Evolutionary conservation across 2,329 filamentous ascomycete genomes (phyloP).

Genomic region (Sphaerulina musiva): DNA sequence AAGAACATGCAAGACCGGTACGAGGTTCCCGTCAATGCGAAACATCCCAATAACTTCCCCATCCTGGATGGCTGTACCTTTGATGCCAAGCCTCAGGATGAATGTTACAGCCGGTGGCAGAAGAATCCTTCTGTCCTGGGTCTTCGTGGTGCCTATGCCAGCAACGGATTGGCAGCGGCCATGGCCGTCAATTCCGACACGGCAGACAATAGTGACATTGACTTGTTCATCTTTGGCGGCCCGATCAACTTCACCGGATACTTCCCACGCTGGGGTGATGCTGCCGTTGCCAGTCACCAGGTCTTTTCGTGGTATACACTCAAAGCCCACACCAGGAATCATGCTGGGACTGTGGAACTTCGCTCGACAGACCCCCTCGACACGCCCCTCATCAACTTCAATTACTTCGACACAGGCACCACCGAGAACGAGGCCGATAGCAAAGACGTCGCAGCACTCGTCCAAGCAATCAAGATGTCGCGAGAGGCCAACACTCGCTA

Average conservation of each 20-base stretch:
- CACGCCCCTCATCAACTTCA: conserved; percentile 56
- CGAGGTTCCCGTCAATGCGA: conserved; percentile 47
- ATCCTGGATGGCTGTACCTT: conserved; percentile 38
- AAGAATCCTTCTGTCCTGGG: conserved; percentile 33
- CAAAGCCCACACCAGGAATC: conserved; percentile 60
- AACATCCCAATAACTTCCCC: conserved; percentile 34
- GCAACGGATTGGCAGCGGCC: conserved; percentile 51
- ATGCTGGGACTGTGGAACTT: conserved; percentile 55
- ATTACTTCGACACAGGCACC: conserved; percentile 51
- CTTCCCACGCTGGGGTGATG: conserved; percentile 48
- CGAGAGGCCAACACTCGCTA: conserved; percentile 22
- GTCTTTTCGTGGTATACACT: conserved; percentile 49
- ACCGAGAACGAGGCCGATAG: conserved; percentile 30
- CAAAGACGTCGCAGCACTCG: conserved; percentile 49
- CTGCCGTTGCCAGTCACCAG: conserved; percentile 40
- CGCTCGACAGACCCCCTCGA: conserved; percentile 57
- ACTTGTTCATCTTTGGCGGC: conserved; percentile 51
- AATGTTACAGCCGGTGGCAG: conserved; percentile 41
- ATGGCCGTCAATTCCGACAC: conserved; percentile 37
- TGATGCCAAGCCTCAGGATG: conserved; percentile 29
- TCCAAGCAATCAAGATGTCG: conserved; percentile 36
- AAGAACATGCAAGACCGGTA: conserved; percentile 58
- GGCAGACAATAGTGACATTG: conserved; percentile 41
- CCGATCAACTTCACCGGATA: conserved; percentile 51
- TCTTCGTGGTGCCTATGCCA: conserved; percentile 39